These are phyloP conservation scores for Xerocomellus chrysenteron DNA, from an alignment of 768 basidiomycete genomes.

Conservation along the genomic window DNA sequence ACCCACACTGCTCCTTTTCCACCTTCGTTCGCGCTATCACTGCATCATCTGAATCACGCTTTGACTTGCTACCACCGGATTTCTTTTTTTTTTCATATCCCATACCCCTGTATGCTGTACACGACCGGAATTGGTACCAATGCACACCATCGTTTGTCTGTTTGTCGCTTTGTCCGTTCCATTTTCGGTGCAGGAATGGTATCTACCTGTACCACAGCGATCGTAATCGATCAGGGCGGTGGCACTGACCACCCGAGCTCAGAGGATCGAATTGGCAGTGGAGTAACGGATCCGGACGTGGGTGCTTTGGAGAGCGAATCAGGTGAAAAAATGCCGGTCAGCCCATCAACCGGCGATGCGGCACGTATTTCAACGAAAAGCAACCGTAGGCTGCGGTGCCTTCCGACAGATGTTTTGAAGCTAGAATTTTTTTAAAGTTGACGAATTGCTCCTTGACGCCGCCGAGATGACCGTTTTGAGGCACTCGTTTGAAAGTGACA, in stretches of 20 bases:
- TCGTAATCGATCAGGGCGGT: neutral
- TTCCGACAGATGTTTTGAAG: neutral
- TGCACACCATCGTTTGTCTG: neutral
- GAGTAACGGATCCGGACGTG: no score
- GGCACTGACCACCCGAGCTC: neutral
- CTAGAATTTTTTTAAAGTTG: neutral
- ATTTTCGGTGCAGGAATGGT: no score
- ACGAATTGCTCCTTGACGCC: neutral
- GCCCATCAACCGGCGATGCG: no score
- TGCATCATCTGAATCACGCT: neutral
- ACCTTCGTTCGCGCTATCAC: constrained; percentile 10
- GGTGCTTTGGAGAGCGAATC: no score
- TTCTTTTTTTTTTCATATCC: neutral
- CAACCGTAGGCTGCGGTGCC: neutral
- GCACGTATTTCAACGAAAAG: no score
- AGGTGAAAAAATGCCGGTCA: no score
- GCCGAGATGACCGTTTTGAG: neutral
- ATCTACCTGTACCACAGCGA: neutral
- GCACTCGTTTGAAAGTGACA: neutral
- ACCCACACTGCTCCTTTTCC: constrained; percentile 4
- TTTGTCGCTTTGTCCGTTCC: neutral
- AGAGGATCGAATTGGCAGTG: neutral
- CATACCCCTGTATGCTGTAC: constrained; percentile 6
- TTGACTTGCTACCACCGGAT: neutral
- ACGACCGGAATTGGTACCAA: neutral